Percentiles rank a stretch among this genome's conserved stretches.
phyloP scores from a whole-genome alignment of 495 filamentous ascomycete species.

The Neurospora sp. region DNA sequence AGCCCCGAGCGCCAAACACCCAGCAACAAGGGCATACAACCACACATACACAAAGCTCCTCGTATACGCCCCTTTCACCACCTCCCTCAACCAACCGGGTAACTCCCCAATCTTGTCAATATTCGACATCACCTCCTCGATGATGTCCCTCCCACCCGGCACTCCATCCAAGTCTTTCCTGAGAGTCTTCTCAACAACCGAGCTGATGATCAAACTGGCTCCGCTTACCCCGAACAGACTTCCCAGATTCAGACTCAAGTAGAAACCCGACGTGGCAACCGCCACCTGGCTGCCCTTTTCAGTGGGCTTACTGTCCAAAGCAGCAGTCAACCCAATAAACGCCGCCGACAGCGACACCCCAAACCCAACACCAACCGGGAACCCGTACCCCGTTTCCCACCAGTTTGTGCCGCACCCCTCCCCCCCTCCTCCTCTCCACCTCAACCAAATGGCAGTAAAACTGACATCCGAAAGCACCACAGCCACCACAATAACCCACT shows the following conservation, averaged over 20 bases:
- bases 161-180: not conserved
- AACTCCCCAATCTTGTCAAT: slow-evolving; percentile 7
- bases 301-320: not conserved
- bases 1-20: slow-evolving; percentile 2
- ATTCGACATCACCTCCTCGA: slow-evolving; percentile 6
- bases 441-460: slow-evolving; percentile 4
- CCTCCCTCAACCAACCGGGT: slow-evolving; percentile 1
- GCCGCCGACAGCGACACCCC: slow-evolving; percentile 10
- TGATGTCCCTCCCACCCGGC: not conserved
- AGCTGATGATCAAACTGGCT: not conserved
- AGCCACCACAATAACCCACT: not conserved
- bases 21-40: slow-evolving; percentile 3
- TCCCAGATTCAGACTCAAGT: slow-evolving; percentile 7
- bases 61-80: slow-evolving; percentile 4
- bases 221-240: slow-evolving; percentile 6
- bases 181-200: slow-evolving; percentile 2
- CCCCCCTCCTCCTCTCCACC: not conserved
- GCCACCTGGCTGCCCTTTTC: not conserved
- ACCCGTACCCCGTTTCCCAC: slow-evolving; percentile 8
- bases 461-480: not conserved
- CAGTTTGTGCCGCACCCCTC: not conserved
- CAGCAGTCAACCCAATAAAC: slow-evolving; percentile 8
- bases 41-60: slow-evolving; percentile 9
- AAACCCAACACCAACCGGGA: slow-evolving; percentile 9
- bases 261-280: slow-evolving; percentile 6